phyloP scores from a whole-genome alignment of 2,329 filamentous ascomycete genomes.

The Colletotrichum zoysiae region DNA sequence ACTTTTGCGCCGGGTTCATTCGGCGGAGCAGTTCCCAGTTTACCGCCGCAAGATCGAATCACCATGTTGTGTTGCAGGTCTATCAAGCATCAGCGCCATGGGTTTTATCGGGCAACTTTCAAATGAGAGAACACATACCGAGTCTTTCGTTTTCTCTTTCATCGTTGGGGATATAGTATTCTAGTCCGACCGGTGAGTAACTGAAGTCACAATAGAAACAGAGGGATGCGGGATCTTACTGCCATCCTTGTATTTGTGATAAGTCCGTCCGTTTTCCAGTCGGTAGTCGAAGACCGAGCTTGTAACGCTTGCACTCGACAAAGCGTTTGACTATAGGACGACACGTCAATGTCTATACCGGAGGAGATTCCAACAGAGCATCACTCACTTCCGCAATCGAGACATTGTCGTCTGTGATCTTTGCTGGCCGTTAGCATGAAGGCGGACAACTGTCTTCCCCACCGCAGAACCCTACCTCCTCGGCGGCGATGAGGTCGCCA shows the following conservation, averaged over 20 bases:
- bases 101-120: too few relatives aligned
- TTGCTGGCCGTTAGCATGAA: too few relatives aligned
- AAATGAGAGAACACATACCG: background rate
- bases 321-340: background rate
- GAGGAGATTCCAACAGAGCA: too few relatives aligned
- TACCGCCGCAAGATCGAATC: constrained; percentile 40
- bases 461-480: too few relatives aligned
- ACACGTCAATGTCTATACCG: too few relatives aligned
- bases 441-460: too few relatives aligned
- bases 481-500: too few relatives aligned
- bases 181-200: background rate
- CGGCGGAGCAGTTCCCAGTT: constrained; percentile 42
- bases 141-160: constrained; percentile 26
- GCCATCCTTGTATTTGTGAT: constrained; percentile 42
- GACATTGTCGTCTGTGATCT: too few relatives aligned
- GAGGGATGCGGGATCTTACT: background rate
- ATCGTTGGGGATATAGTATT: constrained; percentile 32
- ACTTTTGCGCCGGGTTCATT: constrained; percentile 45
- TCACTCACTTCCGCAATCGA: too few relatives aligned
- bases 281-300: constrained; percentile 47
- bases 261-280: constrained; percentile 17
- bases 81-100: too few relatives aligned
- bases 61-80: too few relatives aligned
- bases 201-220: too few relatives aligned
- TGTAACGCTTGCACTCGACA: constrained; percentile 44